Evolutionary conservation across 495 filamentous ascomycete species (phyloP).

Genomic region (Paragyromitra xinjiangensis): DNA sequence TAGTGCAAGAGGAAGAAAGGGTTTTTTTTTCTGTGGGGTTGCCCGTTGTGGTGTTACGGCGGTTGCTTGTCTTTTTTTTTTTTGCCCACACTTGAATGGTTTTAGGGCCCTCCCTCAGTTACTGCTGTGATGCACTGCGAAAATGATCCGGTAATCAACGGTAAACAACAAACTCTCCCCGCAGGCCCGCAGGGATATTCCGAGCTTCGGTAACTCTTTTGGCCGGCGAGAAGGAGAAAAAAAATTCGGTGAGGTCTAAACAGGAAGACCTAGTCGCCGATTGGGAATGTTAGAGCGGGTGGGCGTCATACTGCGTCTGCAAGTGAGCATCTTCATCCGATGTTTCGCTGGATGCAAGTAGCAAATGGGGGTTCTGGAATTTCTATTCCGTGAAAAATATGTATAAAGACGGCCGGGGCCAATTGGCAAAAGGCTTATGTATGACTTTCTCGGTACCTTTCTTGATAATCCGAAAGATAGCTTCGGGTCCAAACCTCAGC

Average conservation of each 20-base stretch:
- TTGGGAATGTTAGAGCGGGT: neutral
- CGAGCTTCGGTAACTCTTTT: constrained; percentile 11
- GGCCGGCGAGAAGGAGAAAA: neutral
- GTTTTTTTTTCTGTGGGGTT: constrained; percentile 16
- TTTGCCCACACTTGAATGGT: neutral
- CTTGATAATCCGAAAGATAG: neutral
- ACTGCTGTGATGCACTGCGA: neutral
- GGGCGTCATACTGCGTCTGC: constrained; percentile 5
- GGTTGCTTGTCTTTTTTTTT: neutral
- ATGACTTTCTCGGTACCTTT: neutral
- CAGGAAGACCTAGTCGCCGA: neutral
- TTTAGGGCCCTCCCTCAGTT: neutral
- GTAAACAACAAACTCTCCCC: neutral
- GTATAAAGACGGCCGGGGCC: neutral
- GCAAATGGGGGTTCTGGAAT: neutral
- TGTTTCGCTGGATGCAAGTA: neutral
- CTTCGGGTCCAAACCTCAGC: too few relatives aligned
- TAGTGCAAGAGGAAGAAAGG: neutral
- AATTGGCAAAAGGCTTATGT: neutral
- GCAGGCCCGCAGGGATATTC: constrained; percentile 27
- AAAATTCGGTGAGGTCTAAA: neutral
- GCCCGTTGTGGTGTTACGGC: neutral
- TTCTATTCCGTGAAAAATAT: neutral
- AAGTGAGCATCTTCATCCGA: neutral
- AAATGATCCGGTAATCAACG: constrained; percentile 11